Evolutionary conservation across 2,329 filamentous ascomycete genomes (phyloP).

Genomic region (Pyrenophora seminiperda): DNA sequence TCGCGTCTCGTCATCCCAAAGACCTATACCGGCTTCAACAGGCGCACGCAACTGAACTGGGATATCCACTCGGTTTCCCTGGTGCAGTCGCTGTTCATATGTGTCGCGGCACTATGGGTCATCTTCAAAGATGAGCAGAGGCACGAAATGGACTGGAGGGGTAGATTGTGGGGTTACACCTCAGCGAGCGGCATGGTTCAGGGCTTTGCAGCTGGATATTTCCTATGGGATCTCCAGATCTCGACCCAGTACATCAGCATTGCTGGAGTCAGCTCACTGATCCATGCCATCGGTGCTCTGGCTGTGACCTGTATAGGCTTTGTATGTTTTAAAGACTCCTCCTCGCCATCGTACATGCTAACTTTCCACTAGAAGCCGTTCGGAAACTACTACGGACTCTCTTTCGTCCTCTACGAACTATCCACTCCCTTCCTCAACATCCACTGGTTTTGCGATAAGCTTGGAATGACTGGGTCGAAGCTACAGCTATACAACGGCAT

Average conservation of each 20-base stretch:
- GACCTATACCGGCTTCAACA: slow-evolving; percentile 66
- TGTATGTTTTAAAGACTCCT: slow-evolving; percentile 57
- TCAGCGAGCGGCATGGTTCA: slow-evolving; percentile 75
- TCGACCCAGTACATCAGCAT: slow-evolving; percentile 70
- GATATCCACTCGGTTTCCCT: slow-evolving; percentile 85
- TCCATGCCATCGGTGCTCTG: slow-evolving; percentile 75
- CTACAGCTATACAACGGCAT: slow-evolving; percentile 79
- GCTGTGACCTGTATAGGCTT: slow-evolving; percentile 78
- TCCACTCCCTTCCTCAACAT: slow-evolving; percentile 84
- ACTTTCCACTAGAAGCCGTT: slow-evolving; percentile 68
- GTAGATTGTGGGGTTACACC: slow-evolving; percentile 78
- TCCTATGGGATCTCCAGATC: slow-evolving; percentile 78
- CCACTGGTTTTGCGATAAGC: slow-evolving; percentile 90
- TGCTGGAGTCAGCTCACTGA: slow-evolving; percentile 74
- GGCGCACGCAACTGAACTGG: slow-evolving; percentile 75
- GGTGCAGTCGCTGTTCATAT: slow-evolving; percentile 75
- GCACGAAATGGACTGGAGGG: slow-evolving; percentile 67
- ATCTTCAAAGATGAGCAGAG: slow-evolving; percentile 70
- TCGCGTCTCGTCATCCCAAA: slow-evolving; percentile 66
- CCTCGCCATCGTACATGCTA: slow-evolving; percentile 8
- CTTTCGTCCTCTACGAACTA: slow-evolving; percentile 85
- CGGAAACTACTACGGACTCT: slow-evolving; percentile 78
- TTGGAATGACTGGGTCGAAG: slow-evolving; percentile 74
- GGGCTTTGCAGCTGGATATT: slow-evolving; percentile 78
- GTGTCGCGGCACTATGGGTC: slow-evolving; percentile 71